Base-by-base conservation (phyloP, 2,329 filamentous ascomycete genomes). In the Thermothelomyces thermophilus region DNA sequence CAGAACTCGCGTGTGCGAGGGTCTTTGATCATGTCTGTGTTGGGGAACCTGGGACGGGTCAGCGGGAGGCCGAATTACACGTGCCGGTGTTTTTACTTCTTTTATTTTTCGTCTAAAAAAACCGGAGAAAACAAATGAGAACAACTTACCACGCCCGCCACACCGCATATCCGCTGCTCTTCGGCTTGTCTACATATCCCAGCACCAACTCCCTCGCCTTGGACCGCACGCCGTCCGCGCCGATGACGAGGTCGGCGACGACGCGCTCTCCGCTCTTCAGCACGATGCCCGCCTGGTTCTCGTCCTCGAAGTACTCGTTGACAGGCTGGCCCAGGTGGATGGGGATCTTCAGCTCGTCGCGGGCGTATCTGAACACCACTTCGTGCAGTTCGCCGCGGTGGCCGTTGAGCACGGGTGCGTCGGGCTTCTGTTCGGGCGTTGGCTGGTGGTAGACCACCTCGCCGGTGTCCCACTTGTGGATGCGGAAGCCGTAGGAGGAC, bases 301-400 rank as follows among this genome's bases (percentile, higher is more conserved):
- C 72, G 26, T 75, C 70, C 58, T 82, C 79, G 53, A 76, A 76
- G 56, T 82, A 82, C 46, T 75, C 68, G 44, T 68, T 63, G 1
- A 81, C 75, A 10, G 64, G 66, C 16, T 74, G 68, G 3, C 73
- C 74, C 2, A 82, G 66, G 47, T 78, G 70, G 28, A 82, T 79
- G 0, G 76, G 72, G 41, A 82, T 79, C 0, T 69, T 68, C 8
- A 81, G 64, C 44, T 76, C 73, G 43, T 80, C 70, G 33, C 68
- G 69, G 0, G 77, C 78, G 55, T 82, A 76, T 31, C 78, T 73
- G 51, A 80, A 81, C 3, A 83, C 71, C 10, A 82, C 72, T 45
- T 75, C 68, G 54, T 83, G 79, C 48, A 83, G 66, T 63, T 82
- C 79, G 14, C 79, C 79, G 17, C 79, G 64, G 56, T 83, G 79